Base-by-base conservation (phyloP, 2,329 filamentous ascomycete species). In the Leptographium wingfieldii region DNA sequence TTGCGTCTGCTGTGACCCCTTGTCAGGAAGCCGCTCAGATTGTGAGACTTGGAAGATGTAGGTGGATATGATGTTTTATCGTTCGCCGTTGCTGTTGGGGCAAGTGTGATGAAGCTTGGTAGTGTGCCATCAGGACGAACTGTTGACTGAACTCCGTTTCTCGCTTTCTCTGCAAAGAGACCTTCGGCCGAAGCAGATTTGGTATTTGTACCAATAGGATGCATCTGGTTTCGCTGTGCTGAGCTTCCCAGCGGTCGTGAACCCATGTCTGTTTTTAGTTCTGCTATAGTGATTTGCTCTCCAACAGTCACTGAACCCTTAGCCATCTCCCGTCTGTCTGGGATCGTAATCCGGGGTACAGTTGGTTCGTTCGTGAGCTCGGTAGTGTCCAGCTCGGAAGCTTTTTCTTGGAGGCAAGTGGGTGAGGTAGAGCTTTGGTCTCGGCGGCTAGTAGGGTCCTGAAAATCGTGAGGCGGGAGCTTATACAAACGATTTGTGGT, bases 401-500 rank as follows among this genome's bases (percentile, higher is more conserved):
- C 12, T 31, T 33, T 33, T 12, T 58, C 35, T 11, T 58, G 31
- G 2, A 40, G 53, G 1, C 22, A n/a, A 6, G 59, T 55, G 12
- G 60, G 29, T 1, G 63, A 57, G 52, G 59, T 57, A 12, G 59
- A 57, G 55, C 55, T 54, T 3, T 49, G 54, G 3, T 57, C 38
- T 19, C 27, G 7, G 16, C 27, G 22, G n/a, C 66, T 54, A 48
- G 61, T 57, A 31, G 63, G 22, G 63, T 65, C 53, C 68, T 67
- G 53, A 46, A 55, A 61, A 3, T 62, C 60, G 0, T 58, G 53
- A 3, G 71, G 70, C 22, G 72, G 68, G 51, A 67, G 59, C 64
- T 79, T 77, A 68, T 64, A 72, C 57, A 75, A 70, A 55, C 70
- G 71, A 19, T 63, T 64, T 58, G 72, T 66, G 9, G 66, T 66